Evolutionary conservation across 2,329 filamentous ascomycete species (phyloP), one percentile per base, ranked within the genome.

Genomic region (Hirsutella minnesotensis): DNA sequence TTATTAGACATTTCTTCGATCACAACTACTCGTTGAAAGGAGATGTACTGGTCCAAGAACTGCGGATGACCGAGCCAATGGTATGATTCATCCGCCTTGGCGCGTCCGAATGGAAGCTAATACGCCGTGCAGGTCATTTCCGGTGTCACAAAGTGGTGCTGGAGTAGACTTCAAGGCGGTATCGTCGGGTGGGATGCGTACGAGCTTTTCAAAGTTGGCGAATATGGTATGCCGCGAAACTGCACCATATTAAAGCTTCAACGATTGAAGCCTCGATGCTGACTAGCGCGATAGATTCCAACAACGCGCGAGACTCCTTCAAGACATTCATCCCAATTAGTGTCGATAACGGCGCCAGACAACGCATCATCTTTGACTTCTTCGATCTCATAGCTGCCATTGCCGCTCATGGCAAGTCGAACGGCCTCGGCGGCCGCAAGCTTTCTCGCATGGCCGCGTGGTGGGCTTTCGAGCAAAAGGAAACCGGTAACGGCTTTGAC

Each of bases 111-210:
- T 9, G 4, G 7, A 19, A 21, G 13, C 24, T 44, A 10, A 44
- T 10, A 4, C 12, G 13, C 15, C 30, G 18, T 9, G 38, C 49
- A 95, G 87, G 88, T 94, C 44, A 76, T 98, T 42, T 89, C 88
- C 50, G 92, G 89, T 54, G 88, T 95, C 35, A 73, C 92, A 50
- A 98, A 96, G 69, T 98, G 92, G 92, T 96, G 90, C 63, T 98
- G 92, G 92, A 89, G 86, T 60, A 79, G 92, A 65, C 70, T 98
- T 40, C 79, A 83, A 35, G 87, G 88, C 46, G 92, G 92, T 56
- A 81, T 98, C 13, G 89, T 98, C 30, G 88, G 87, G 45, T 96
- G 92, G 92, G 88, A 95, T 56, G 87, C 87, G 35, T 98, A 98
- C 58, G 89, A 96, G 60, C 75, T 94, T 19, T 98, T 98, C 72